Evolutionary conservation across 495 filamentous ascomycete species (phyloP).

Genomic region (Stereocaulon alpinum): DNA sequence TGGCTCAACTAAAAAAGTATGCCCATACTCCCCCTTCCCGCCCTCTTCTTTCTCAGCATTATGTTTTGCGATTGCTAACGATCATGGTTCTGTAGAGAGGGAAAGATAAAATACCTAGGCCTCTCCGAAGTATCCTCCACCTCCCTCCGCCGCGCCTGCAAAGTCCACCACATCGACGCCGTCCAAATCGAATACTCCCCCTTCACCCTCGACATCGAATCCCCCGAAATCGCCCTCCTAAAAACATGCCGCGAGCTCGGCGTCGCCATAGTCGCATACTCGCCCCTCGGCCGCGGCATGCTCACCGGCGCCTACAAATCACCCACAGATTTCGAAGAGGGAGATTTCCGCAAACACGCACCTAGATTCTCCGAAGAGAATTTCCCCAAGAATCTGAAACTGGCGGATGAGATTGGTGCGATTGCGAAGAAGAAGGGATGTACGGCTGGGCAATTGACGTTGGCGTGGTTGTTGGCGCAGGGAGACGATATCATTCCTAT

Average conservation of each 20-base stretch:
- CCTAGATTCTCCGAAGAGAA: constrained; percentile 44
- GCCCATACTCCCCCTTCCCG: too few relatives aligned
- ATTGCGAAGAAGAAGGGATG: constrained; percentile 39
- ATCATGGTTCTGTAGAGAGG: too few relatives aligned
- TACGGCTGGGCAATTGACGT: constrained; percentile 34
- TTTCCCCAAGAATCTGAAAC: constrained; percentile 36
- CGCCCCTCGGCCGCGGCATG: constrained; percentile 38
- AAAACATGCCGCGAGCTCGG: constrained; percentile 40
- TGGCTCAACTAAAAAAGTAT: constrained; percentile 42
- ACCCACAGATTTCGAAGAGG: constrained; percentile 26
- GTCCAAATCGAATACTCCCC: constrained; percentile 47
- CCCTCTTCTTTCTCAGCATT: too few relatives aligned
- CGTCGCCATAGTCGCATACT: constrained; percentile 33
- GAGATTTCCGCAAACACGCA: constrained; percentile 25
- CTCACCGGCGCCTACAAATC: constrained; percentile 30
- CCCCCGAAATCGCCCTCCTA: constrained; percentile 36
- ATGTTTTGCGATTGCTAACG: too few relatives aligned
- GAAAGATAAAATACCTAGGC: constrained; percentile 44
- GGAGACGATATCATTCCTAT: constrained; percentile 47
- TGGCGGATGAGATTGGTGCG: constrained; percentile 31
- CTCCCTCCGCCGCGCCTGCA: constrained; percentile 48
- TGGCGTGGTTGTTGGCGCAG: constrained; percentile 45
- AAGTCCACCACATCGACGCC: constrained; percentile 43
- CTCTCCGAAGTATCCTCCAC: constrained; percentile 45
- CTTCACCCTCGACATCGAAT: constrained; percentile 44